A percentile compares a stretch with the other conserved stretches of the same genome.
Conservation (phyloP, 169 alveolate genomes). For the Plasmodium chabaudi region DNA sequence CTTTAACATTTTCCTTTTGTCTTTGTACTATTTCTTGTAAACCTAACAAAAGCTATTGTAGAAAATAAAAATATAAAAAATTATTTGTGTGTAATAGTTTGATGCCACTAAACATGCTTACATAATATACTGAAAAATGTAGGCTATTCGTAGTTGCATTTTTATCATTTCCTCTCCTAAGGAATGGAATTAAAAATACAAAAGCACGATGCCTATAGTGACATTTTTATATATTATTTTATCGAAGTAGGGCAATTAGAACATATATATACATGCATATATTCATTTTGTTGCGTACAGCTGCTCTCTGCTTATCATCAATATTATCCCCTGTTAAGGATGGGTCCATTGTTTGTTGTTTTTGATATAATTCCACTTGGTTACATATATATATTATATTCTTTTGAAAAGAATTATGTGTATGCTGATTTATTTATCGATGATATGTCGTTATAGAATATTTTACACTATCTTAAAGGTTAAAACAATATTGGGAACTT, state of each 20-base stretch:
- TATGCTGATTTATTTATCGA: too few species aligned
- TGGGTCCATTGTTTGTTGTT: conserved; percentile 10
- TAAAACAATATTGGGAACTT: too few species aligned
- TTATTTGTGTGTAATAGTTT: background rate
- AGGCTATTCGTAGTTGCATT: background rate
- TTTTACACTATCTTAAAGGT: too few species aligned
- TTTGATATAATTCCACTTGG: too few species aligned
- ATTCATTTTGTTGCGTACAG: conserved; percentile 10
- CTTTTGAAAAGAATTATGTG: too few species aligned
- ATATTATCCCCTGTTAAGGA: conserved; percentile 54
- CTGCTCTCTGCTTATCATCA: conserved; percentile 72
- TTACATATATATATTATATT: too few species aligned
- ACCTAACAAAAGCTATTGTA: conserved; percentile 33
- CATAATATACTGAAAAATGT: background rate
- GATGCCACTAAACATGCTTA: too few species aligned
- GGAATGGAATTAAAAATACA: too few species aligned
- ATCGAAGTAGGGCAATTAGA: background rate
- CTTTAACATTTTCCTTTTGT: conserved; percentile 73
- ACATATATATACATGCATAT: background rate
- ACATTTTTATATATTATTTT: background rate
- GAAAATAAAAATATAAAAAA: background rate
- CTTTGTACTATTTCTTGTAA: conserved; percentile 66
- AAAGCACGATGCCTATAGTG: too few species aligned
- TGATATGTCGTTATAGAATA: too few species aligned
- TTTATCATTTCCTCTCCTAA: background rate